Percentiles rank a stretch among this genome's conserved stretches.
phyloP scores from a whole-genome alignment of 352 stramenopile genomes.

The Peronospora belbahrii region DNA sequence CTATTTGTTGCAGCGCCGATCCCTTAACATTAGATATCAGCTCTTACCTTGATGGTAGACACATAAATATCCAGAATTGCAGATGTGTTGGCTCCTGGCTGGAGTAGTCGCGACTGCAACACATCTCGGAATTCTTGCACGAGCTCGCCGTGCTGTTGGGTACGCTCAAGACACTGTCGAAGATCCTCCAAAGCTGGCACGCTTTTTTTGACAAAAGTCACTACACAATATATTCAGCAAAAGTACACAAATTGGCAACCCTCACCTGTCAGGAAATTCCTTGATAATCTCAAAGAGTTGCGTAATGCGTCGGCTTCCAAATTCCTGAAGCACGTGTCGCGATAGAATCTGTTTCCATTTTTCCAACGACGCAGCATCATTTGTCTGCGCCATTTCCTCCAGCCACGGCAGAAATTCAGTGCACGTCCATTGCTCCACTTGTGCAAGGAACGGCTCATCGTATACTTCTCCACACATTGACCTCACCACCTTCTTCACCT shows the following conservation, averaged over 20 bases:
- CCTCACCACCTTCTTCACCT: constrained; percentile 45
- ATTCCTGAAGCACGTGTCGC: constrained; percentile 48
- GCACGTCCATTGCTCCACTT: constrained; percentile 45
- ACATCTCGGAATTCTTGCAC: constrained; percentile 66
- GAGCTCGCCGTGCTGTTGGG: constrained; percentile 79
- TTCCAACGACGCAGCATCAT: constrained; percentile 5
- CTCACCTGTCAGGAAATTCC: constrained; percentile 91
- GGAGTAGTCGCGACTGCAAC: constrained; percentile 85
- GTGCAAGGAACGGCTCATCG: constrained; percentile 32
- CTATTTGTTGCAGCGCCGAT: neutral
- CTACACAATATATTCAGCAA: neutral
- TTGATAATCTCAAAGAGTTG: constrained; percentile 97
- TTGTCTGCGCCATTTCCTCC: constrained; percentile 36
- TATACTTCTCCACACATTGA: constrained; percentile 45
- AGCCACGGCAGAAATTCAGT: constrained; percentile 56
- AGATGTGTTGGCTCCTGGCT: constrained; percentile 92
- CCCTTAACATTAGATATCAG: neutral
- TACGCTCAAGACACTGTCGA: constrained; percentile 67
- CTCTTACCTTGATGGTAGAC: constrained; percentile 88
- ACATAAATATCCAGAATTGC: constrained; percentile 98
- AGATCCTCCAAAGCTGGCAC: constrained; percentile 64
- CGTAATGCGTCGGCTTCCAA: constrained; percentile 70
- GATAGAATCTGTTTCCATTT: constrained; percentile 48
- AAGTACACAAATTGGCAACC: neutral
- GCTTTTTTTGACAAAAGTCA: constrained; percentile 16